These are phyloP conservation scores for Trichophyton simii DNA, from an alignment of 2,329 filamentous ascomycete genomes.

Conservation along the genomic window DNA sequence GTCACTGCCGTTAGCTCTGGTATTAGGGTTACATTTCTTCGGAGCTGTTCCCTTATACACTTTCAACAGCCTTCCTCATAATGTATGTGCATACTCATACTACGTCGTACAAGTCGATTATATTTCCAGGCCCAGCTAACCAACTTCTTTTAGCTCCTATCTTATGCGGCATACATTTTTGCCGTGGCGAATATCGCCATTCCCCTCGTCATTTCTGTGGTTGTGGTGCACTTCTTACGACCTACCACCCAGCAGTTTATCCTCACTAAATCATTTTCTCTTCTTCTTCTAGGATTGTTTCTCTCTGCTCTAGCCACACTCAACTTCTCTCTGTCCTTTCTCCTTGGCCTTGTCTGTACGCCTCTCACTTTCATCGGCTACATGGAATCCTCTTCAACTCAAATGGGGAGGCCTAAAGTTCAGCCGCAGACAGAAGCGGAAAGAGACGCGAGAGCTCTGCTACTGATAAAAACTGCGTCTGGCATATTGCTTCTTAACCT, in stretches of 20 bases:
- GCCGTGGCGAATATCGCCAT: constrained; percentile 43
- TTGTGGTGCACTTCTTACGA: constrained; percentile 39
- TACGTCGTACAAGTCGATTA: neutral
- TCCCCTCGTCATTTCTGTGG: constrained; percentile 44
- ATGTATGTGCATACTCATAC: constrained; percentile 40
- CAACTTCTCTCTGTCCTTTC: constrained; percentile 83
- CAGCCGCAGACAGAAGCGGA: neutral
- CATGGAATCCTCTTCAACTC: constrained; percentile 11
- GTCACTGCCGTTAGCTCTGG: constrained; percentile 50
- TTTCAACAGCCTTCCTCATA: constrained; percentile 62
- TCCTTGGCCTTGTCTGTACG: constrained; percentile 65
- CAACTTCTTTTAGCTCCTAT: constrained; percentile 40
- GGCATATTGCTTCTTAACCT: constrained; percentile 42
- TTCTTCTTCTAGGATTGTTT: constrained; percentile 84
- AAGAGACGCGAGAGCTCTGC: neutral
- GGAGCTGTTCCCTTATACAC: constrained; percentile 70
- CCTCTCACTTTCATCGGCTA: constrained; percentile 61
- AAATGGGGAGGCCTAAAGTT: neutral
- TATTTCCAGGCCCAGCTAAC: constrained; percentile 8
- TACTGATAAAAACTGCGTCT: constrained; percentile 13
- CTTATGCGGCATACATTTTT: constrained; percentile 48
- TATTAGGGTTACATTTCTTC: constrained; percentile 60
- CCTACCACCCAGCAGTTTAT: constrained; percentile 58
- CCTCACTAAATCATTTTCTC: constrained; percentile 77
- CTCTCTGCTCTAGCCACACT: constrained; percentile 85